Base-by-base conservation (phyloP, 192 early-diverging fungal species). In the Spizellomyces punctatus region DNA sequence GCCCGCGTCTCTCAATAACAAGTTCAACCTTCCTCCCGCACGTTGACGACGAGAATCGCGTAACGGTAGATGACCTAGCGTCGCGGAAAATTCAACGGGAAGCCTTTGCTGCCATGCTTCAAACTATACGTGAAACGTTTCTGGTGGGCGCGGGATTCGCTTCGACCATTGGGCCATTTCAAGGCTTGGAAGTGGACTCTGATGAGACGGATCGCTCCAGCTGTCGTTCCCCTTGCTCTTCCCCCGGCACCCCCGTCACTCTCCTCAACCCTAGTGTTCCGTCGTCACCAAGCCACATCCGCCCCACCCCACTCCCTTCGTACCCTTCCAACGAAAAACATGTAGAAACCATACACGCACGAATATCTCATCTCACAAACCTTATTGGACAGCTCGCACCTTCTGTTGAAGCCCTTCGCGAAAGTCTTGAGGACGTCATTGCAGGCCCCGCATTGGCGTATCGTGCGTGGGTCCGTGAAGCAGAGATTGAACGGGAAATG, bases 391-490 rank as follows among this genome's bases (percentile, higher is more conserved):
- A 48, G n/a, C 42, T 65, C 46, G 36, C 41, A 14, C 63, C 63
- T 14, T 16, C 46, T 41, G 63, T 65, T 6, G 44, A 65, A 27
- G 63, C 41, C 12, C 63, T 65, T 46, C 63, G 63, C 12, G 63
- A 65, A n/a, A 48, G 16, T n/a, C 16, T 48, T 48, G 44, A 65
- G 46, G 63, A 65, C 63, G 46, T 65, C 4, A 43, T 48, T 14
- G 46, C 63, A 16, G 63, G 63, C 63, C 63, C 63, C 16, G 14
- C 14, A n/a, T n/a, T 65, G 5, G 63, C 63, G 0, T 65, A 65
- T 48, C 63, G 63, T 27, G 63, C 63, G 9, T 65, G 63, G 63
- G n/a, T 65, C 12, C 36, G 63, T n/a, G 63, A 65, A 65, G 63
- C 63, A 43, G 46, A 43, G 16, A 43, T 65, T 4, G 63, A 65